Percentiles rank a stretch among this genome's conserved stretches.
Evolutionary conservation across 257 asterid genomes (phyloP).

Genomic region (Leptodermis oblonga): DNA sequence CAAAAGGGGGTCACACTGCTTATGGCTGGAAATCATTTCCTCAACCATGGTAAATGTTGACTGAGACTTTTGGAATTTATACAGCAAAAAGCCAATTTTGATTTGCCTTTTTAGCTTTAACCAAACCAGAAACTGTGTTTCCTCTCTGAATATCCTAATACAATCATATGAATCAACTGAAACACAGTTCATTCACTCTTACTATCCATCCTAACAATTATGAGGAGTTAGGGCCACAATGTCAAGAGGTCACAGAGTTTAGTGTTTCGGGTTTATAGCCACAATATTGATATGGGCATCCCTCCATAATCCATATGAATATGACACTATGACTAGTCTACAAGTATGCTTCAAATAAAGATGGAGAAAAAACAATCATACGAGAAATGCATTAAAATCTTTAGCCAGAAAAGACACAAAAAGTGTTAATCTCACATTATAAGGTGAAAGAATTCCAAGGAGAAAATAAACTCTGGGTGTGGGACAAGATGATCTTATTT

Average conservation of each 20-base stretch:
- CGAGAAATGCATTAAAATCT: not conserved
- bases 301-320: no score
- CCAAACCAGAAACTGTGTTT: not conserved
- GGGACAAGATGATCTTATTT: not conserved
- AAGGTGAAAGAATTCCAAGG: not conserved
- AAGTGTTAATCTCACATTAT: not conserved
- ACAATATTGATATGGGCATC: not conserved
- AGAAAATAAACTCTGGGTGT: not conserved
- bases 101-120: no score
- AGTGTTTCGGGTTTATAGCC: no score
- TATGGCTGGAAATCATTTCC: not conserved
- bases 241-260: not conserved
- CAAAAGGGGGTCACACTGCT: conserved; percentile 3
- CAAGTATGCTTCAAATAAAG: not conserved
- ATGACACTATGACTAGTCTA: not conserved
- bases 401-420: not conserved
- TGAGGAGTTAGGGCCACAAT: no score
- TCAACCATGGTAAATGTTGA: conserved; percentile 8
- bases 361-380: not conserved
- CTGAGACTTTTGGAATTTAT: not conserved
- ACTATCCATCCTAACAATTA: not conserved
- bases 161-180: not conserved
- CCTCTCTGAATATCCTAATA: not conserved
- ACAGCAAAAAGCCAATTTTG: not conserved
- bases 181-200: not conserved